phyloP scores from a whole-genome alignment of 164 flowering plant species.

The Macadamia tetraphylla region DNA sequence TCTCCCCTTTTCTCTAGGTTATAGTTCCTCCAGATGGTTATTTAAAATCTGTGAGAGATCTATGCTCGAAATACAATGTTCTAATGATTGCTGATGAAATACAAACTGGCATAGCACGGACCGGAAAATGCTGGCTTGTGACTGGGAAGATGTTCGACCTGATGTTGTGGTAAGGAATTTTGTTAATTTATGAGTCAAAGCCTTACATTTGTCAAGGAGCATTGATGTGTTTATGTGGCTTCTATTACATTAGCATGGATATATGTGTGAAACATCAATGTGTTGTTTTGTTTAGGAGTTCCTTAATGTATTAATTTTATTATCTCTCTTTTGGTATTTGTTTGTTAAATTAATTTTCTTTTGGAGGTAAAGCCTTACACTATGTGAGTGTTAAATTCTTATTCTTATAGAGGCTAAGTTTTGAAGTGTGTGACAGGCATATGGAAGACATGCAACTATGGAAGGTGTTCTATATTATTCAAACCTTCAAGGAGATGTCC shows the following conservation, averaged over 20 bases:
- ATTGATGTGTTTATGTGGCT: neutral
- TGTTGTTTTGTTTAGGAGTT: neutral
- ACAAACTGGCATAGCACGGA: constrained; percentile 87
- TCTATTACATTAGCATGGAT: neutral
- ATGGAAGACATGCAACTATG: no score
- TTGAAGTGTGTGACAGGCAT: no score
- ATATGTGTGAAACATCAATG: no score
- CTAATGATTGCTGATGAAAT: constrained; percentile 98
- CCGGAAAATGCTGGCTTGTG: constrained; percentile 93
- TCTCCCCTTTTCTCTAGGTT: constrained; percentile 41
- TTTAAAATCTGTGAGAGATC: constrained; percentile 74
- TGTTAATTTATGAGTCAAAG: neutral
- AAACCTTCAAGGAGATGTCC: no score
- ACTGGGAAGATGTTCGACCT: constrained; percentile 93
- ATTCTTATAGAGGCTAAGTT: neutral
- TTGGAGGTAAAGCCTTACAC: neutral
- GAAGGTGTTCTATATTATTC: no score
- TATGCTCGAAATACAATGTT: constrained; percentile 77
- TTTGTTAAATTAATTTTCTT: neutral
- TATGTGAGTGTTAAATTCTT: neutral
- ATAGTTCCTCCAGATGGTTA: constrained; percentile 90
- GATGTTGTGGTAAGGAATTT: constrained; percentile 75
- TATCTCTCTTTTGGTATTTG: neutral
- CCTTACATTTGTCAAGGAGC: neutral
- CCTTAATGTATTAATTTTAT: no score